phyloP scores from a whole-genome alignment of 1,284 basidiomycete genomes.

The Polyporus tsugae region DNA sequence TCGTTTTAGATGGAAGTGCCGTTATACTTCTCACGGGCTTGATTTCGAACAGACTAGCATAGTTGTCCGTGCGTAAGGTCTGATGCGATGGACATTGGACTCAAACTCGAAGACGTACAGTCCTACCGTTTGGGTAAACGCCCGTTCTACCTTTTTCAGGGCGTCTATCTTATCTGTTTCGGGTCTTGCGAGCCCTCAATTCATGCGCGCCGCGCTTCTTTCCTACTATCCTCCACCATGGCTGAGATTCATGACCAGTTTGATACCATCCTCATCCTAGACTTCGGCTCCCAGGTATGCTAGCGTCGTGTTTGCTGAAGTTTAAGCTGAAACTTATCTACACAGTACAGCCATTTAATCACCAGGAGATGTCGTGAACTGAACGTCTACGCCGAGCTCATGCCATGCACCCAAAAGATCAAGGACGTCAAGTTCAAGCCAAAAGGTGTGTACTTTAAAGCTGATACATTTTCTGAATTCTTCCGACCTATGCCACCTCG shows the following conservation, averaged over 20 bases:
- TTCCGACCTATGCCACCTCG: neutral
- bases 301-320: neutral
- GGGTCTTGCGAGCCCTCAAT: conserved; percentile 6
- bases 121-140: neutral
- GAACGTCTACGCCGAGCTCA: conserved; percentile 97
- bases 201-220: conserved; percentile 1
- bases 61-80: too few relatives aligned
- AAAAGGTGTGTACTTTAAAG: conserved; percentile 71
- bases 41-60: neutral
- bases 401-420: conserved; percentile 96
- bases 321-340: conserved; percentile 30
- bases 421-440: conserved; percentile 93
- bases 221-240: conserved; percentile 49
- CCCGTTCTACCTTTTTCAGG: neutral
- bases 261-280: conserved; percentile 96
- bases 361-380: conserved; percentile 98
- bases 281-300: conserved; percentile 95
- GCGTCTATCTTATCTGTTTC: conserved; percentile 33
- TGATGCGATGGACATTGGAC: too few relatives aligned
- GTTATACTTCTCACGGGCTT: neutral
- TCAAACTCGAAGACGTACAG: too few relatives aligned
- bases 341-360: conserved; percentile 98
- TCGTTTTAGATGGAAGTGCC: neutral
- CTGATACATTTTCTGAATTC: neutral
- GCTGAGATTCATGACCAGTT: conserved; percentile 94